Evolutionary conservation across 192 early-diverging fungal species (phyloP).

Genomic region (Powellomyces hirtus): DNA sequence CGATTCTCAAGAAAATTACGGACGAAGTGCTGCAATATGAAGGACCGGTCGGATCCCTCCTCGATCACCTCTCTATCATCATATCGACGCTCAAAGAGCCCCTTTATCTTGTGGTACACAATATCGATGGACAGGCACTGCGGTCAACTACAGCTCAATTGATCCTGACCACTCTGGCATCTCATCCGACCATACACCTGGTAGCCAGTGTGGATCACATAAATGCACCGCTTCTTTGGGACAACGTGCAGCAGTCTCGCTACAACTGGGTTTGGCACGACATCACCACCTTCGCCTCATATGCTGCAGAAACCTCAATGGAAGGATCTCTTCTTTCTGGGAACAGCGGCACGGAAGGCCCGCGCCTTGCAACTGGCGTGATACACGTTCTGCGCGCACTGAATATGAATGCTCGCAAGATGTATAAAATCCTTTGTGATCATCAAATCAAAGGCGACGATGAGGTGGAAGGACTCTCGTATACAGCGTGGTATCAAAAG

Average conservation of each 20-base stretch:
- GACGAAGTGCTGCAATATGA: conserved; percentile 33
- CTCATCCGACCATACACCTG: conserved; percentile 65
- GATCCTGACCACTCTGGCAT: conserved; percentile 66
- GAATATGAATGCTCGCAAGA: conserved; percentile 77
- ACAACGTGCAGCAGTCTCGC: conserved; percentile 60
- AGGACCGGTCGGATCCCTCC: conserved; percentile 48
- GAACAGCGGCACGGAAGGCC: conserved; percentile 24
- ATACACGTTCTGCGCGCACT: conserved; percentile 78
- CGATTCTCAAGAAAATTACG: conserved; percentile 66
- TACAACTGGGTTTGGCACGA: conserved; percentile 94
- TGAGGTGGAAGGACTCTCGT: conserved; percentile 59
- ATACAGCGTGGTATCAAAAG: conserved; percentile 62
- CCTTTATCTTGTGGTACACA: conserved; percentile 81
- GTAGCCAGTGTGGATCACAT: conserved; percentile 90
- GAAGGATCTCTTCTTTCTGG: conserved; percentile 68
- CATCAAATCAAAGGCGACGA: conserved; percentile 62
- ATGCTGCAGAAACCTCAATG: conserved; percentile 79
- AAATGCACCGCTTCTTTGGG: conserved; percentile 86
- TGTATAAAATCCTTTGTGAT: conserved; percentile 84
- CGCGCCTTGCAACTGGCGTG: conserved; percentile 45
- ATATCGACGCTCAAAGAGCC: conserved; percentile 58
- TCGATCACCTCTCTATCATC: conserved; percentile 69
- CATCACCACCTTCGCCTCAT: conserved; percentile 79
- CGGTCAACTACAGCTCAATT: conserved; percentile 68
- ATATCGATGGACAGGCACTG: conserved; percentile 79